Percentiles rank a stretch among this genome's conserved stretches.
Conservation (phyloP, 2,329 filamentous ascomycete species). For the Xylogone sp. region DNA sequence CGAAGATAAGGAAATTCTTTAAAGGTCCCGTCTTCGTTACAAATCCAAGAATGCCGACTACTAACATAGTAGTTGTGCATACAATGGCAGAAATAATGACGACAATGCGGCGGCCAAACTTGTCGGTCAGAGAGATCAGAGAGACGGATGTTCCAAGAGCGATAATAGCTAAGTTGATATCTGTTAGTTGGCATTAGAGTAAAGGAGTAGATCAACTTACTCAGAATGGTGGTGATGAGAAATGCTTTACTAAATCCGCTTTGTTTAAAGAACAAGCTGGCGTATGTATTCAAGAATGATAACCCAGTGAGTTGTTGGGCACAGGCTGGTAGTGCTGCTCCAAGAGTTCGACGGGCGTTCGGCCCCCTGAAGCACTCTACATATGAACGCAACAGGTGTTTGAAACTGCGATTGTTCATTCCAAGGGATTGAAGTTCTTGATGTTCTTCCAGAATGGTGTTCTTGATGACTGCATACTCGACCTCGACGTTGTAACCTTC, state of each 20-base stretch:
- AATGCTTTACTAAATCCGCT: conserved; percentile 20
- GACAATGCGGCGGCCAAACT: conserved; percentile 12
- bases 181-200: too few relatives aligned
- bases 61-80: conserved; percentile 8
- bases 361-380: conserved; percentile 14
- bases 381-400: conserved; percentile 10
- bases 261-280: conserved; percentile 21
- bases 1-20: conserved; percentile 15
- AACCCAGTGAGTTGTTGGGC: conserved; percentile 21
- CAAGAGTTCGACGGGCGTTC: conserved; percentile 11
- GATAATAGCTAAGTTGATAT: conserved; percentile 12
- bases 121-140: conserved; percentile 10
- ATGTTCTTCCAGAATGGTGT: conserved; percentile 14
- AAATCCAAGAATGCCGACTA: conserved; percentile 12
- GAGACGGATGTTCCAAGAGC: conserved; percentile 9
- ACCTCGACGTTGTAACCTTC: conserved; percentile 13
- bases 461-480: conserved; percentile 17
- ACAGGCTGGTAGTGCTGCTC: conserved; percentile 9
- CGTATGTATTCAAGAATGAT: conserved; percentile 17
- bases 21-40: conserved; percentile 7
- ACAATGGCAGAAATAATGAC: conserved; percentile 8
- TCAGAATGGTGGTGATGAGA: conserved; percentile 15
- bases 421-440: conserved; percentile 1
- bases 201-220: conserved; percentile 5
- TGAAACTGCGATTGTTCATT: conserved; percentile 1